Percentiles rank a stretch among this genome's conserved stretches.
phyloP scores from a whole-genome alignment of 192 early-diverging fungal species.

The Backusella australiensis region DNA sequence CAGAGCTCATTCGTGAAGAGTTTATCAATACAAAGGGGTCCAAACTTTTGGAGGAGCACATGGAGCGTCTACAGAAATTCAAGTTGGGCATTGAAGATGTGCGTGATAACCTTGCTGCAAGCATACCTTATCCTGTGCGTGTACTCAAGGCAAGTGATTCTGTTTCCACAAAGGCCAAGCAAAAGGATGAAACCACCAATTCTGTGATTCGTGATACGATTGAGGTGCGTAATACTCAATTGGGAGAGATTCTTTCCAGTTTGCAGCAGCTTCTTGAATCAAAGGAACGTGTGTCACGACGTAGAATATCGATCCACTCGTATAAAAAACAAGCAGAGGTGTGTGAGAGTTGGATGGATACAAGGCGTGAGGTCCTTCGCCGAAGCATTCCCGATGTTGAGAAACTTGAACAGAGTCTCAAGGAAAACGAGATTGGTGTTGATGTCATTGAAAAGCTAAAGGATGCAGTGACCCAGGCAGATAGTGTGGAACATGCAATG shows the following conservation, averaged over 20 bases:
- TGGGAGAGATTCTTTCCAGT: conserved; percentile 18
- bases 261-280: conserved; percentile 23
- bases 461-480: conserved; percentile 13
- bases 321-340: conserved; percentile 23
- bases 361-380: conserved; percentile 2
- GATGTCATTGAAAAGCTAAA: conserved; percentile 12
- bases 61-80: conserved; percentile 17
- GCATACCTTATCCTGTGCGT: conserved; percentile 22
- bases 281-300: conserved; percentile 30
- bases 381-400: neutral
- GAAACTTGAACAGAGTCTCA: neutral
- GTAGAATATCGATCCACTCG: conserved; percentile 20
- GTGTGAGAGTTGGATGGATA: conserved; percentile 21
- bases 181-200: conserved; percentile 27
- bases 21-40: conserved; percentile 19
- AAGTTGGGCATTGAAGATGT: conserved; percentile 20
- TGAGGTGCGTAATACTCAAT: conserved; percentile 7
- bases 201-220: conserved; percentile 27
- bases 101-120: neutral
- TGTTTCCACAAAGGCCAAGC: conserved; percentile 1
- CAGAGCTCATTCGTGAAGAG: conserved; percentile 25
- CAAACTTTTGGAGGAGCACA: conserved; percentile 2
- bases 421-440: neutral
- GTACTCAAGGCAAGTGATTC: neutral
- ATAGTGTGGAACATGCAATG: conserved; percentile 20